A percentile compares a stretch with the other conserved stretches of the same genome.
phyloP scores from a whole-genome alignment of 2,329 filamentous ascomycete species.

The Pseudocercospora vitis region DNA sequence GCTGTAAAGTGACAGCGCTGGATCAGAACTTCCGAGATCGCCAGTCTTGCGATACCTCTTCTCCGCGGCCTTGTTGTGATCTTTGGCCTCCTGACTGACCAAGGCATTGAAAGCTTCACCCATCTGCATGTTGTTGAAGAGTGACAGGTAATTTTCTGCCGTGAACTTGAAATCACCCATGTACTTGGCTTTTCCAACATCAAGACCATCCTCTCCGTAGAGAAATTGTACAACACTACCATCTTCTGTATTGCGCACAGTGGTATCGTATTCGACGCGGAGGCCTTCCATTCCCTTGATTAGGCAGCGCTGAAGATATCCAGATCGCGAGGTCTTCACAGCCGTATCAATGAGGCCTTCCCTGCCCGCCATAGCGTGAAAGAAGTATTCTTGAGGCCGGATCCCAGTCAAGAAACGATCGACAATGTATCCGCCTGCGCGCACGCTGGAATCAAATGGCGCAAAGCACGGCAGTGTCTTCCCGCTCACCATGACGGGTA shows the following conservation, averaged over 20 bases:
- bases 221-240: conserved; percentile 92
- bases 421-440: conserved; percentile 89
- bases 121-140: conserved; percentile 74
- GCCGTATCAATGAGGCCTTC: conserved; percentile 98
- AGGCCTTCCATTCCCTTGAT: conserved; percentile 99
- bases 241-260: conserved; percentile 82
- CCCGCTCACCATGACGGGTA: conserved; percentile 95
- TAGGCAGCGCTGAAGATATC: conserved; percentile 92
- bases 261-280: conserved; percentile 87
- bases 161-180: conserved; percentile 87
- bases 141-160: conserved; percentile 78
- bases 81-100: conserved; percentile 65
- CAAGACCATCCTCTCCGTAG: conserved; percentile 93
- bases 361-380: conserved; percentile 98
- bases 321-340: conserved; percentile 95
- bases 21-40: conserved; percentile 68
- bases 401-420: conserved; percentile 98
- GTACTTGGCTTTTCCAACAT: conserved; percentile 92
- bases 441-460: conserved; percentile 82
- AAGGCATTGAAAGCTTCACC: conserved; percentile 52
- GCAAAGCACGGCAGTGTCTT: conserved; percentile 94
- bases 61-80: conserved; percentile 65
- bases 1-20: conserved; percentile 69
- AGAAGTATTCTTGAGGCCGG: conserved; percentile 96
- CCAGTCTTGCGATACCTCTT: conserved; percentile 77